Conservation (phyloP, 345 rosid species). For the Kernera saxatilis region DNA sequence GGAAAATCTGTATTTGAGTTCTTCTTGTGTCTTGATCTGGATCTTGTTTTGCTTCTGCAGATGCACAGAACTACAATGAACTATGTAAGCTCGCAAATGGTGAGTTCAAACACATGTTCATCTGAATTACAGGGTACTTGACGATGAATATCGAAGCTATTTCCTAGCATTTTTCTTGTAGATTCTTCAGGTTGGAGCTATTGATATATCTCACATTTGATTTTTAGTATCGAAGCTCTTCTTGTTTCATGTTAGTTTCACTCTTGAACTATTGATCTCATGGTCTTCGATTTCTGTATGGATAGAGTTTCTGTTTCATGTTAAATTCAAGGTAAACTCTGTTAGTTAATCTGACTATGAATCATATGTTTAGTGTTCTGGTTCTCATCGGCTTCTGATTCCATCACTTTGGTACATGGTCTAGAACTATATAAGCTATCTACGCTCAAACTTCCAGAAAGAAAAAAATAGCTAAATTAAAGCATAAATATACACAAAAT, state of each 20-base stretch:
- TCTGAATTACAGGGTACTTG: slow-evolving; percentile 25
- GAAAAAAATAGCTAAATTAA: background rate
- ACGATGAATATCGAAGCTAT: background rate
- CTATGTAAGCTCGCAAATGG: slow-evolving; percentile 94
- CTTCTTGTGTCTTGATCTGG: background rate
- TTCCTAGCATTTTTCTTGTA: background rate
- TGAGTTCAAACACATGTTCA: slow-evolving; percentile 60
- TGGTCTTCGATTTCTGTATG: background rate
- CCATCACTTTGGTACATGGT: background rate
- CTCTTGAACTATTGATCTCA: background rate
- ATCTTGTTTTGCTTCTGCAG: slow-evolving; percentile 41
- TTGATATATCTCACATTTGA: background rate
- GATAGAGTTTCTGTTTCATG: background rate
- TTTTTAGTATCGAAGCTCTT: background rate
- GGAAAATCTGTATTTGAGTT: background rate
- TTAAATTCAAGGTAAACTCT: background rate
- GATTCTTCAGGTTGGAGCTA: background rate
- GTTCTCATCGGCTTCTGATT: background rate
- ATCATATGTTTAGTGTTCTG: background rate
- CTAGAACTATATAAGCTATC: background rate
- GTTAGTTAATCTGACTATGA: background rate
- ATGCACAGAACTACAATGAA: slow-evolving; percentile 55
- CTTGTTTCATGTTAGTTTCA: slow-evolving; percentile 12
- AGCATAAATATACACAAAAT: background rate
- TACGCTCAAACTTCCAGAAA: background rate